Base-by-base conservation (phyloP, 225 moss, liverwort and hornwort species). In the Neckera pumila region DNA sequence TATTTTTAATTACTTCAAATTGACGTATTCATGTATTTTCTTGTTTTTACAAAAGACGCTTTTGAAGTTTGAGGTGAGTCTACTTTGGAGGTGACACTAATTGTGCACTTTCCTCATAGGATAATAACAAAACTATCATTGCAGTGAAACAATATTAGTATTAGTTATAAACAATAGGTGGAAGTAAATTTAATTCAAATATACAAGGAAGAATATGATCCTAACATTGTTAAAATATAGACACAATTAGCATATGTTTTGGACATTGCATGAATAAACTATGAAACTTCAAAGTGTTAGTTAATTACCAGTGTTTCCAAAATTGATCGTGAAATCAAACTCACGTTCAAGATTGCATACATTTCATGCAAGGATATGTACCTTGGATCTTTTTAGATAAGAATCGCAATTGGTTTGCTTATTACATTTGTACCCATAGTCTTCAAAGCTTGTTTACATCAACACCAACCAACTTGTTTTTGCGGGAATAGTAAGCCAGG, bases 401-500 rank as follows among this genome's bases (percentile, higher is more conserved):
- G 10, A 27, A 72, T 43, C 6, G 17, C 28, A 28, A 43, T 27
- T 43, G 28, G 2, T 43, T 43, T 43, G 15, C 9, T 71, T 42
- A 42, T 16, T 15, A 42, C 26, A 27, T 16, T 3, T 43, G 9
- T 71, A 27, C 8, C 43, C 16, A 43, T 42, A 71, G 14, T 9
- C 49, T 4, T 49, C 16, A 38, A 4, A 26, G 26, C 45, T 8
- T 45, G 22, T 25, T 71, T 26, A 26, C 15, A 71, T 26, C 71
- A 71, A 26, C 5, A 42, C 42, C 42, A 71, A 71, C 9, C 9
- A 26, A 26, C 9, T 8, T 42, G 42, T 3, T 42, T 71, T 71
- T 42, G 5, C 1, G 0, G 3, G 11, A 42, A 26, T 0, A 26
- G 1, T 26, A 71, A 42, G 23, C 25, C 25, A 2, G 27, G 42